Evolutionary conservation across 2,329 filamentous ascomycete species (phyloP).

Genomic region (Dothiorella sarmentorum): DNA sequence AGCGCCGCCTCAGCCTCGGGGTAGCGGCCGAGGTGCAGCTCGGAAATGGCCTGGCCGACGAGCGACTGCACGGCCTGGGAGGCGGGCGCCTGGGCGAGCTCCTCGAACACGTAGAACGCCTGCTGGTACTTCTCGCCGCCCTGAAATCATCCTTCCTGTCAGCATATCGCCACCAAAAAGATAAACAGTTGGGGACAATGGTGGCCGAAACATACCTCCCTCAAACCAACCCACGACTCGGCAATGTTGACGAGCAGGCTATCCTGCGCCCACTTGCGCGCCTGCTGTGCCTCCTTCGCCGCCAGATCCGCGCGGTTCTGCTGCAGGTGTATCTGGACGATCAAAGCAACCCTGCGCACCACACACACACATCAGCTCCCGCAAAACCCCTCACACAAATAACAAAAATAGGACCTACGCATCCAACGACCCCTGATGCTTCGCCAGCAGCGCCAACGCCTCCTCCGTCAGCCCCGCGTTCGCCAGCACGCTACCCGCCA

Average conservation of each 20-base stretch:
- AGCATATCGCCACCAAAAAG: too few relatives aligned
- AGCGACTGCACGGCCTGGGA: constrained; percentile 73
- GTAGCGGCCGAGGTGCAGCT: constrained; percentile 82
- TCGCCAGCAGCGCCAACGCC: constrained; percentile 72
- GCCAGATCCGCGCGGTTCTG: constrained; percentile 92
- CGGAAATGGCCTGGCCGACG: constrained; percentile 83
- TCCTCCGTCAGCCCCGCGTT: constrained; percentile 78
- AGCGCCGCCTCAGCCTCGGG: constrained; percentile 88
- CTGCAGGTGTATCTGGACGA: constrained; percentile 86
- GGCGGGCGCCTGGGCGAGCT: constrained; percentile 82
- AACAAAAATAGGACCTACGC: constrained; percentile 55
- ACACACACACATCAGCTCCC: neutral
- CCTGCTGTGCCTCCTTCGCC: constrained; percentile 77
- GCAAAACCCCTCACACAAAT: neutral
- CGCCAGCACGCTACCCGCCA: constrained; percentile 78
- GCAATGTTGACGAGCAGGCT: constrained; percentile 89
- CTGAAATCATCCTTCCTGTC: constrained; percentile 43
- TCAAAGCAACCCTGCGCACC: constrained; percentile 77
- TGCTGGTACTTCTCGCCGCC: constrained; percentile 95
- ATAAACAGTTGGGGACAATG: too few relatives aligned
- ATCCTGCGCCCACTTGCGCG: constrained; percentile 92
- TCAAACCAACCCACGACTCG: constrained; percentile 89
- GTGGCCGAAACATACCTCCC: constrained; percentile 75
- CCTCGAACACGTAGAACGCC: constrained; percentile 96
- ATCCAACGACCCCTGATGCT: constrained; percentile 78